Evolutionary conservation across 2,329 filamentous ascomycete genomes (phyloP), one percentile per base, ranked within the genome.

Genomic region (Fusarium paranaense): DNA sequence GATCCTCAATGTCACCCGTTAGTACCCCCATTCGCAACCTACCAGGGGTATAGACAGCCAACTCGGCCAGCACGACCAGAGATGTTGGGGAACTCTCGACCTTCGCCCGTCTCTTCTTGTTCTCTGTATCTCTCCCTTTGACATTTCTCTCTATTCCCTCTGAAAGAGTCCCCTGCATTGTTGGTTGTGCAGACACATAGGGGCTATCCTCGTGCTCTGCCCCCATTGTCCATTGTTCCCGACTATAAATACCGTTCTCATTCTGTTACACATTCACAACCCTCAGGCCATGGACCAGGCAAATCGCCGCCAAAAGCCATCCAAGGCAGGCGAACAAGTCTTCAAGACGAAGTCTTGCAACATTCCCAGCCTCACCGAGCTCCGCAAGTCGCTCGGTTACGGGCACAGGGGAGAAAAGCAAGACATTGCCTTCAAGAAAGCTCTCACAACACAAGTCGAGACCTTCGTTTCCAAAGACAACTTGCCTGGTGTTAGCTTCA

Each of bases 391-490:
- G 11, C 72, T 78, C 7, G 76, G 68, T 5, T 78, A 76, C 56
- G 72, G 68, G 1, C 57, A 59, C n/a, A 16, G 58, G 14, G 59
- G 63, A 8, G 14, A 20, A 32, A 32, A 45, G 8, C 60, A 38
- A 20, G 72, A 76, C n/a, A 74, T 77, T 3, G 52, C 33, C 11
- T 77, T 78, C 37, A 77, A 76, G 20, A 75, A 18, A 13, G 62
- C 56, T 0, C 18, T 74, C 1, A 58, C 59, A 20, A 22, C 27
- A 14, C 69, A 74, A 10, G 38, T 68, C 2, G 42, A 20, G 3
- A 25, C 9, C 1, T 77, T 77, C 33, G 58, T 47, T 14, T 72
- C 76, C 7, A 57, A 32, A 0, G 47, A 63, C 4, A 52, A 33
- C 0, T 16, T 71, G 0, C 70, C 33, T 0, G 76, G 62, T 16